phyloP scores from a whole-genome alignment of 2,329 filamentous ascomycete genomes.

The Fusarium torreyae region DNA sequence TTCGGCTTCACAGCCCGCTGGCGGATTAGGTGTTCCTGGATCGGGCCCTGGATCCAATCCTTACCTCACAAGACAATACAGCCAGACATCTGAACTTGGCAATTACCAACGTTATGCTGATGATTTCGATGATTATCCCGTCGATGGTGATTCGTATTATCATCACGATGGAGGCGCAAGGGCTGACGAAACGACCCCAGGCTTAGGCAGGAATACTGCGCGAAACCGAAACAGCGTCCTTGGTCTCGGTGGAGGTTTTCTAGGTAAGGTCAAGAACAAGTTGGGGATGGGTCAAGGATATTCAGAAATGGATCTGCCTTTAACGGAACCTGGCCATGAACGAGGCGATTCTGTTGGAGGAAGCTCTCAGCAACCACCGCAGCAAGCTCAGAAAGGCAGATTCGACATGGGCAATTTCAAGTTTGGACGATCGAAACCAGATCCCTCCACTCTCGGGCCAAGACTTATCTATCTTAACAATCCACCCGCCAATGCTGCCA shows the following conservation, averaged over 20 bases:
- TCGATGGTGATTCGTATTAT: conserved; percentile 86
- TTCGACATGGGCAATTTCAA: conserved; percentile 86
- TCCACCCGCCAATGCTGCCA: conserved; percentile 87
- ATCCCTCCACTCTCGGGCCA: conserved; percentile 92
- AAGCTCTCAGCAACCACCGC: conserved; percentile 57
- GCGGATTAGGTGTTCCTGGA: conserved; percentile 48
- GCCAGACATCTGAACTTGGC: conserved; percentile 84
- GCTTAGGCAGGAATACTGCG: conserved; percentile 64
- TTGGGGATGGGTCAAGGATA: conserved; percentile 90
- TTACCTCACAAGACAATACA: conserved; percentile 68
- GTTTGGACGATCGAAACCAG: conserved; percentile 87
- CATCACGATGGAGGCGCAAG: conserved; percentile 82
- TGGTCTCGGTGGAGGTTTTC: conserved; percentile 85
- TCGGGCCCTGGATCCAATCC: conserved; percentile 53
- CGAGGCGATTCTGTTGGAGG: conserved; percentile 57
- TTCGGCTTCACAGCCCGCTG: conserved; percentile 59
- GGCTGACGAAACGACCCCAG: conserved; percentile 67
- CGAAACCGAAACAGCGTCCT: conserved; percentile 91
- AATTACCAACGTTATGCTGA: conserved; percentile 94
- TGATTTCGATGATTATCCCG: conserved; percentile 85
- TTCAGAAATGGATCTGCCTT: conserved; percentile 97
- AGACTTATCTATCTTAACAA: conserved; percentile 97
- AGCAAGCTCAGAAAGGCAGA: conserved; percentile 57
- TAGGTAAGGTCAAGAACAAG: conserved; percentile 91
- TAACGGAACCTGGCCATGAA: conserved; percentile 80